Evolutionary conservation across 805 yeast species (phyloP), one percentile per base, ranked within the genome.

Genomic region (Candida chauliodis): DNA sequence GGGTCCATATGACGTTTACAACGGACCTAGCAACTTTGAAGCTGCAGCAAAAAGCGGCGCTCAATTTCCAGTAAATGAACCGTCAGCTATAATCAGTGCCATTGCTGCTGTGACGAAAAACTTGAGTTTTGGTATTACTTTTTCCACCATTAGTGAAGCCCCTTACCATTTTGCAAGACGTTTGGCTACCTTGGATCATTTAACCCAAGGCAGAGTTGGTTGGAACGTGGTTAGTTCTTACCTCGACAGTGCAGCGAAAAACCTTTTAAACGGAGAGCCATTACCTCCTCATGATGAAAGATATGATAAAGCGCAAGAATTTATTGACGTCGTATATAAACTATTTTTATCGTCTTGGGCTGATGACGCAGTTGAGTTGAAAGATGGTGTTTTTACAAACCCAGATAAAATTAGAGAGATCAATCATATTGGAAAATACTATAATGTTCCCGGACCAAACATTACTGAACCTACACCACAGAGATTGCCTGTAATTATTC

Each of bases 161-260:
- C 75, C 75, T 0, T 63, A 56, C 32, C 65, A 61, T 40, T 58
- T 69, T 37, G 67, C 71, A 4, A 54, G 75, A 48, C 53, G 73
- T 37, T 46, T 69, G 41, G 71, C 73, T 9, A 68, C 75, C 0
- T 50, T 70, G 34, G 75, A 70, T 41, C 71, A 67, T 41, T 54
- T 68, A 27, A 58, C 69, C 5, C 52, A 53, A 7, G 75, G 75
- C 4, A 55, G 75, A 43, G 49, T 70, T 36, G 75, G 75, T 13
- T 70, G 75, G 75, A 70, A 70, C 45, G 60, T 70, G n/a, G 74
- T 70, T 20, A 60, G 72, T 6, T 63, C 71, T 1, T 68, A 68
- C 37, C 53, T 66, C 33, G 71, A 68, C 32, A 57, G 67, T 47
- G 73, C 69, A 4, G 66, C 73, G 2, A 51, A 64, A 40, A 66